Evolutionary conservation across 2,329 filamentous ascomycete genomes (phyloP).

Genomic region (Stagonosporopsis cucurbitacearum): DNA sequence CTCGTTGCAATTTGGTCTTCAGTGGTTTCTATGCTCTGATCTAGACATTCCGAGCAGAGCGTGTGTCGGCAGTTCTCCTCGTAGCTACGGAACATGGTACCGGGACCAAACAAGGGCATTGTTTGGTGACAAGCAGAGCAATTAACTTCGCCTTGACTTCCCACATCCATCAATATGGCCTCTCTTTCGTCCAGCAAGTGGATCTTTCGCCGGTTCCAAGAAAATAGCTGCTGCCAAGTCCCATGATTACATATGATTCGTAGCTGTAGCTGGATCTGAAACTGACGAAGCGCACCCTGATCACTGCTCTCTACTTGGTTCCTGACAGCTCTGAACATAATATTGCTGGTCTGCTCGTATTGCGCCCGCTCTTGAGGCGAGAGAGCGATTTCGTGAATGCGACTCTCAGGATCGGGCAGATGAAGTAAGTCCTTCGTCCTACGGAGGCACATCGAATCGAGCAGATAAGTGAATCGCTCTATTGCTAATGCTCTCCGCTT

Average conservation of each 20-base stretch:
- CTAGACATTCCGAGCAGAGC: slow-evolving; percentile 46
- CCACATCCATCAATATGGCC: slow-evolving; percentile 38
- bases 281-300: slow-evolving; percentile 52
- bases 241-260: slow-evolving; percentile 60
- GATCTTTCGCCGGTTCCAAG: slow-evolving; percentile 49
- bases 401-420: slow-evolving; percentile 43
- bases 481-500: slow-evolving; percentile 30
- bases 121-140: slow-evolving; percentile 42
- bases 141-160: slow-evolving; percentile 34
- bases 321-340: slow-evolving; percentile 49
- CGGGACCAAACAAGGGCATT: slow-evolving; percentile 30
- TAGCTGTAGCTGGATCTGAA: slow-evolving; percentile 56
- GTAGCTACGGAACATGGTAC: slow-evolving; percentile 31
- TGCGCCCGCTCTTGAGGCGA: slow-evolving; percentile 40
- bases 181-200: slow-evolving; percentile 47
- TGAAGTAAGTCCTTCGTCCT: slow-evolving; percentile 52
- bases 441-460: slow-evolving; percentile 52
- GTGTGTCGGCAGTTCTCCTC: slow-evolving; percentile 38
- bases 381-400: slow-evolving; percentile 41
- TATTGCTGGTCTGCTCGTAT: slow-evolving; percentile 39
- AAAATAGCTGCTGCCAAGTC: slow-evolving; percentile 56
- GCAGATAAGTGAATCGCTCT: slow-evolving; percentile 34
- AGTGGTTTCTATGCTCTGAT: slow-evolving; percentile 23
- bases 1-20: slow-evolving; percentile 9
- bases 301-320: slow-evolving; percentile 49